Conservation (phyloP, 345 rosid species). For the Lepidium sativum region DNA sequence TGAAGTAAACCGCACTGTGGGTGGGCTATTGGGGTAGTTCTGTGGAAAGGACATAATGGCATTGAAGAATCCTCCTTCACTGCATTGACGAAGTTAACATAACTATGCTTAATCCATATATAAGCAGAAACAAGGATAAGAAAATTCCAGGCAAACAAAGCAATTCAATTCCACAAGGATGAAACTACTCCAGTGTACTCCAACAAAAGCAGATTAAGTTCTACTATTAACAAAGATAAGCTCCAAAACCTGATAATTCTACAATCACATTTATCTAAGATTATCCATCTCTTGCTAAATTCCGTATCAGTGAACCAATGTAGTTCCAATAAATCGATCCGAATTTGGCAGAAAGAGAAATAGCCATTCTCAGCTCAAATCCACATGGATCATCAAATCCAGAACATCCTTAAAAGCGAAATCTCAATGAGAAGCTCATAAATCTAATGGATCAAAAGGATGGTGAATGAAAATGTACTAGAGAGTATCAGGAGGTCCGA, state of each 20-base stretch:
- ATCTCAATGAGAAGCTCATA: constrained; percentile 48
- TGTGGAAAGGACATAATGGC: constrained; percentile 71
- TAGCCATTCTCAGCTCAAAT: neutral
- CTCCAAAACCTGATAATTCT: neutral
- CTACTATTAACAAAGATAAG: neutral
- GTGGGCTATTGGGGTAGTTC: constrained; percentile 45
- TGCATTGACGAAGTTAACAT: constrained; percentile 20
- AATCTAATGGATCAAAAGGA: constrained; percentile 33
- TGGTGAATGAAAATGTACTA: constrained; percentile 36
- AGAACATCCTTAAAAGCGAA: neutral
- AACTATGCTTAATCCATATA: neutral
- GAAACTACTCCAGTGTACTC: neutral
- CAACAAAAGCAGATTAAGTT: neutral
- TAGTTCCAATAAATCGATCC: neutral
- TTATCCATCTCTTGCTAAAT: neutral
- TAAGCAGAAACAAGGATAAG: neutral
- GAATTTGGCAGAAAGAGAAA: neutral
- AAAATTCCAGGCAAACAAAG: neutral
- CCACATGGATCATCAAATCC: neutral
- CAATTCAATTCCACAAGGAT: neutral
- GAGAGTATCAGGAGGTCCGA: constrained; percentile 98
- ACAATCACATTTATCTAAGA: neutral
- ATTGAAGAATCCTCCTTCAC: constrained; percentile 80
- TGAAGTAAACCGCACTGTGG: constrained; percentile 42
- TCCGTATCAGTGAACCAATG: neutral